phyloP scores from a whole-genome alignment of 2,329 filamentous ascomycete species.

The Arthrobotrys conoides region DNA sequence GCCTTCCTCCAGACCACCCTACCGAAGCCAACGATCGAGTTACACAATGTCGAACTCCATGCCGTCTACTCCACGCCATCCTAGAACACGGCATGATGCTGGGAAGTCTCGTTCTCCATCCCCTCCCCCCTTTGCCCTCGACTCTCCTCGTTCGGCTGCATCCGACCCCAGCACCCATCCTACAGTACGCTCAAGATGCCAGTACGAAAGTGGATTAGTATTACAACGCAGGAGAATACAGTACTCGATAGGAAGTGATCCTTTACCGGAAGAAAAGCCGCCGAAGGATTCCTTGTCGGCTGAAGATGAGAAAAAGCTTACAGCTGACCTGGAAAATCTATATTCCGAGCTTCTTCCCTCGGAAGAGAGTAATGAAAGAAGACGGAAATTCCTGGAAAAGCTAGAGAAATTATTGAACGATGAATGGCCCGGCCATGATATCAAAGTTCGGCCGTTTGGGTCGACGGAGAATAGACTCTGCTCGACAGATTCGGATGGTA shows the following conservation, averaged over 20 bases:
- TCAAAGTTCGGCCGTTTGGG: constrained; percentile 94
- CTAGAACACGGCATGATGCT: constrained; percentile 78
- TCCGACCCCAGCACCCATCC: constrained; percentile 82
- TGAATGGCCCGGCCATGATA: constrained; percentile 91
- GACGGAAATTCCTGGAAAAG: constrained; percentile 84
- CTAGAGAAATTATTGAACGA: constrained; percentile 88
- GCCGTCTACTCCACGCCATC: constrained; percentile 92
- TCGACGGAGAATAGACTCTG: constrained; percentile 96
- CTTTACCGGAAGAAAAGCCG: constrained; percentile 79
- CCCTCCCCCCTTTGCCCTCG: constrained; percentile 78
- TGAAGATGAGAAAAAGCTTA: constrained; percentile 81
- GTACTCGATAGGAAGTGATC: constrained; percentile 87
- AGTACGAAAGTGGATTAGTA: constrained; percentile 88
- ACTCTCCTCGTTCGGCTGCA: constrained; percentile 89
- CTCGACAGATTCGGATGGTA: constrained; percentile 96
- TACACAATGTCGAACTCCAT: constrained; percentile 83
- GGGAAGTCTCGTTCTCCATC: constrained; percentile 82
- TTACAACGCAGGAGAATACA: constrained; percentile 88
- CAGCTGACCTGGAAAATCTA: constrained; percentile 84
- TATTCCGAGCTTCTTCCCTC: constrained; percentile 89
- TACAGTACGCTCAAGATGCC: constrained; percentile 81
- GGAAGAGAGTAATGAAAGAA: constrained; percentile 80
- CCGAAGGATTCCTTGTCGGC: constrained; percentile 79
- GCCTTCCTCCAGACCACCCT: constrained; percentile 64
- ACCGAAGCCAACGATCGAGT: constrained; percentile 68